Percentiles rank a stretch among this genome's conserved stretches.
These are phyloP conservation scores for Xylaria sp. DNA, from an alignment of 2,329 filamentous ascomycete genomes.

Conservation along the genomic window DNA sequence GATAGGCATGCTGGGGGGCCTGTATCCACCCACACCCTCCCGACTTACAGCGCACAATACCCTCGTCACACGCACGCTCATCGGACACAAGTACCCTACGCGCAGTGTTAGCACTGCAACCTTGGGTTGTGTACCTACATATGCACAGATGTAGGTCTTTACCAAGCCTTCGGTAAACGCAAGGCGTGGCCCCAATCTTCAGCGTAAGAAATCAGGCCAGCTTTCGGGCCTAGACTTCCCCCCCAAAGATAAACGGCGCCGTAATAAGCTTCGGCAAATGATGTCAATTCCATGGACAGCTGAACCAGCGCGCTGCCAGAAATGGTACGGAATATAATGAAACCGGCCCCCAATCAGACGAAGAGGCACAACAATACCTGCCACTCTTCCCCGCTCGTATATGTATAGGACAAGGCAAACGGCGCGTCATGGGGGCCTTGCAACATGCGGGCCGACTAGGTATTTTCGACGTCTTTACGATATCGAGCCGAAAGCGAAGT, in stretches of 20 bases:
- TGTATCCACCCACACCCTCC: too few species aligned
- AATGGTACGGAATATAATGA: constrained; percentile 4
- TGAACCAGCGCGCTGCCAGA: not conserved
- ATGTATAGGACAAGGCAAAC: constrained; percentile 11
- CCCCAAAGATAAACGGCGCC: not conserved
- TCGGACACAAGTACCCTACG: too few species aligned
- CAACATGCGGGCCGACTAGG: not conserved
- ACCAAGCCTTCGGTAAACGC: constrained; percentile 28
- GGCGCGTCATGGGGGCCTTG: not conserved
- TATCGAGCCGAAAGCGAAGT: not conserved
- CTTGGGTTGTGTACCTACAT: constrained; percentile 25
- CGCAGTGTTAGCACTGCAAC: constrained; percentile 12
- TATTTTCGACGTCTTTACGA: not conserved
- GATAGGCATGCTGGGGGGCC: too few species aligned
- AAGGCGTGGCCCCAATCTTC: not conserved
- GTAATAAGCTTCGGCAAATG: constrained; percentile 15
- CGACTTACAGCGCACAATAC: too few species aligned
- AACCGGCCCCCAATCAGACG: constrained; percentile 18
- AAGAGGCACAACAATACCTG: not conserved
- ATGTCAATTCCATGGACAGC: constrained; percentile 8
- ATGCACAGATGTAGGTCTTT: constrained; percentile 29
- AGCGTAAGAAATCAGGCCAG: not conserved
- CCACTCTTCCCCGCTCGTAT: constrained; percentile 24
- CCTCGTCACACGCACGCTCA: not conserved
- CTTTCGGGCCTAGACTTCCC: not conserved